Percentiles rank a stretch among this genome's conserved stretches.
phyloP scores from a whole-genome alignment of 1,139 yeast genomes.

The Blastobotrys raffinosifermentans region DNA sequence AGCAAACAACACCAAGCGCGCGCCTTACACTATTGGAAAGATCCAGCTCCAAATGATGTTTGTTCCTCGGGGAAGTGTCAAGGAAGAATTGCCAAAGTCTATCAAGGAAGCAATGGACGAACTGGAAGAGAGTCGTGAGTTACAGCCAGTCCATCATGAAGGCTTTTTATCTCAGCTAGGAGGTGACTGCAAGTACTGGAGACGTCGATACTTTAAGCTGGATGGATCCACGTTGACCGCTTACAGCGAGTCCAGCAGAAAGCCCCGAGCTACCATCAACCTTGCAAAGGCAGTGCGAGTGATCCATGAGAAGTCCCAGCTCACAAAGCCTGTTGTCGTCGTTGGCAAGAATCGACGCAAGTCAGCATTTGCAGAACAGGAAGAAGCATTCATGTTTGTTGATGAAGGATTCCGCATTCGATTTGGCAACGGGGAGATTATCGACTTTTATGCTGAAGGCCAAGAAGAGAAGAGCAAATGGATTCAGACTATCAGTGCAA shows the following conservation, averaged over 20 bases:
- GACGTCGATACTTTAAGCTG: conserved; percentile 56
- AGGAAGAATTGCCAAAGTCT: conserved; percentile 49
- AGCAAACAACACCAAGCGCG: conserved; percentile 33
- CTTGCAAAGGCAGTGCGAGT: conserved; percentile 52
- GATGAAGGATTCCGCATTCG: conserved; percentile 45
- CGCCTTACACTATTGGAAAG: conserved; percentile 59
- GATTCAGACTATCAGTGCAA: conserved; percentile 30
- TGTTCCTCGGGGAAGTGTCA: conserved; percentile 47
- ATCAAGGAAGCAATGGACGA: conserved; percentile 44
- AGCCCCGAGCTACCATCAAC: conserved; percentile 66
- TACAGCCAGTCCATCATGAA: conserved; percentile 31
- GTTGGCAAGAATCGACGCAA: conserved; percentile 26
- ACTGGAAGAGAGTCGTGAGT: conserved; percentile 21
- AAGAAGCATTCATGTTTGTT: conserved; percentile 26
- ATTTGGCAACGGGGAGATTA: conserved; percentile 63
- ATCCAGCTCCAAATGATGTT: conserved; percentile 67
- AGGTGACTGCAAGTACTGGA: conserved; percentile 65
- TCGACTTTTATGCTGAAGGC: conserved; percentile 62
- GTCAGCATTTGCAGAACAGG: conserved; percentile 28
- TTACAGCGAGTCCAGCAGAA: conserved; percentile 54
- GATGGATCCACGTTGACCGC: conserved; percentile 59
- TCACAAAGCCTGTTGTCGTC: conserved; percentile 23
- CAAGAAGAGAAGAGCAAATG: conserved; percentile 46
- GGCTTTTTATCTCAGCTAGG: conserved; percentile 72
- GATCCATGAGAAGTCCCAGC: conserved; percentile 21